Conservation (phyloP, 768 basidiomycete species). For the Pleurotus sapidus region DNA sequence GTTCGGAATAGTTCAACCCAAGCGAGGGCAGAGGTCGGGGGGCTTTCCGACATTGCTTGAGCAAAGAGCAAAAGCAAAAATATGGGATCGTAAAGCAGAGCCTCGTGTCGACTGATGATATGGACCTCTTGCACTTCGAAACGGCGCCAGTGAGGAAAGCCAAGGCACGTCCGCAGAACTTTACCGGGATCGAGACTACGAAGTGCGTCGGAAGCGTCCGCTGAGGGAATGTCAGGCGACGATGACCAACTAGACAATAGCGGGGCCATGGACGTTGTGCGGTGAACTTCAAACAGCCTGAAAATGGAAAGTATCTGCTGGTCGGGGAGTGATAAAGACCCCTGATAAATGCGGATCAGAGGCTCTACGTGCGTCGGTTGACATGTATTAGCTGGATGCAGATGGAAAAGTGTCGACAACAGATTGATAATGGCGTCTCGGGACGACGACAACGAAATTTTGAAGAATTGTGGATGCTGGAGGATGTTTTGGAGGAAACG, state of each 20-base stretch:
- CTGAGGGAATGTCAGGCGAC: conserved; percentile 36
- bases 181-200: conserved; percentile 64
- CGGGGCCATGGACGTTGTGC: conserved; percentile 59
- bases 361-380: conserved; percentile 83
- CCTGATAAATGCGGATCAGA: conserved; percentile 70
- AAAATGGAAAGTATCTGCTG: conserved; percentile 70
- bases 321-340: conserved; percentile 67
- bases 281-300: conserved; percentile 71
- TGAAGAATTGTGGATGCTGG: conserved; percentile 64
- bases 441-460: conserved; percentile 23
- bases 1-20: conserved; percentile 89
- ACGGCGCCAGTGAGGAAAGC: conserved; percentile 66
- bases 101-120: conserved; percentile 22
- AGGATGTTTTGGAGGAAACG: conserved; percentile 73
- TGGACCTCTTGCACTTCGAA: conserved; percentile 32
- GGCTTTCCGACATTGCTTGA: conserved; percentile 58
- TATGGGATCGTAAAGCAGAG: conserved; percentile 72
- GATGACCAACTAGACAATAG: conserved; percentile 69
- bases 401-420: conserved; percentile 64
- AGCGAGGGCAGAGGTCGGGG: conserved; percentile 55
- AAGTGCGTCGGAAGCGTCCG: conserved; percentile 59
- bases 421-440: conserved; percentile 53
- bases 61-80: conserved; percentile 70
- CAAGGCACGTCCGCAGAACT: conserved; percentile 68
- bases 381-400: conserved; percentile 81